These are phyloP conservation scores for Polytrichum commune DNA, from an alignment of 225 moss, liverwort and hornwort genomes.

Conservation along the genomic window DNA sequence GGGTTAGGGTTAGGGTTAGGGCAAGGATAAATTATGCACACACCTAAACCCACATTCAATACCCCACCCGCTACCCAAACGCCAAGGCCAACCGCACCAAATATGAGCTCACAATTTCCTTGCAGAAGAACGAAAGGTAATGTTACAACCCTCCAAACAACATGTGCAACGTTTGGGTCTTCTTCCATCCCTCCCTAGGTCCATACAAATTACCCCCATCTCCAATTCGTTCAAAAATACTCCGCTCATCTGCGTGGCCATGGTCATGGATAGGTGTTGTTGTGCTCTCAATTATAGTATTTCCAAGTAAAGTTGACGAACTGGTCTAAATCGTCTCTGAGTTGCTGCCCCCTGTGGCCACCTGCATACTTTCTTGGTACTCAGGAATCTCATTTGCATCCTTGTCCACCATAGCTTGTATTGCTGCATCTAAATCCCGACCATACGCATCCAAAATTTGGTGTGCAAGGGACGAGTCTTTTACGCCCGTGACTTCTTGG, in stretches of 20 bases:
- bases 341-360: constrained; percentile 6
- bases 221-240: constrained; percentile 4
- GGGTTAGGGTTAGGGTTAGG: no score
- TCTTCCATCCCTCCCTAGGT: constrained; percentile 28
- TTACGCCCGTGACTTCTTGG: constrained; percentile 79
- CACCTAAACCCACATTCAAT: no score
- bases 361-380: constrained; percentile 39
- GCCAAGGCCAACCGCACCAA: constrained; percentile 68
- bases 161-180: constrained; percentile 28
- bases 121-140: constrained; percentile 67
- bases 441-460: constrained; percentile 83
- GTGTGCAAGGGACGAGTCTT: constrained; percentile 50
- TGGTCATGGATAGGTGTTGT: not conserved
- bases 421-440: constrained; percentile 82
- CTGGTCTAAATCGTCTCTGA: not conserved
- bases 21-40: no score
- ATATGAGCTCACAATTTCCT: constrained; percentile 74
- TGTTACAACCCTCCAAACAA: constrained; percentile 78
- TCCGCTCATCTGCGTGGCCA: constrained; percentile 1
- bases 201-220: constrained; percentile 33
- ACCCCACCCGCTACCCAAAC: no score
- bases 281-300: not conserved
- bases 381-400: constrained; percentile 31
- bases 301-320: not conserved
- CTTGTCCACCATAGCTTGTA: constrained; percentile 64